Evolutionary conservation across 1,284 basidiomycete species (phyloP).

Genomic region (Chalciporus piperatoides): DNA sequence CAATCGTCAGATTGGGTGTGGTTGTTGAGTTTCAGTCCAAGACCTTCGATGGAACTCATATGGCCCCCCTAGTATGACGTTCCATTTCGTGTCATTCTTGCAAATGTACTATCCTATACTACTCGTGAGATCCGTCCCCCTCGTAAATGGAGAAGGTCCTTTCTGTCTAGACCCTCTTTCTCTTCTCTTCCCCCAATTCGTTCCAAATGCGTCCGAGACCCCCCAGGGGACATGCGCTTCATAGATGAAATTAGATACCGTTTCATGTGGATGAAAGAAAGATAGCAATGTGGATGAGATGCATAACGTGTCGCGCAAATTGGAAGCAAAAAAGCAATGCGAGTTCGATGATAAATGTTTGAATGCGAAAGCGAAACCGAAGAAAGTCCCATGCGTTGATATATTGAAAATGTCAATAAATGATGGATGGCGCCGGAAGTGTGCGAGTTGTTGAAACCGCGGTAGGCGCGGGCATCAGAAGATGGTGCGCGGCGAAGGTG

Average conservation of each 20-base stretch:
- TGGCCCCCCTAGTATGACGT: not conserved
- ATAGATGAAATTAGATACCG: slow-evolving; percentile 34
- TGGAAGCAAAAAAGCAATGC: slow-evolving; percentile 18
- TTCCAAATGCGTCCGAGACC: slow-evolving; percentile 17
- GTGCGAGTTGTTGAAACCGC: slow-evolving; percentile 12
- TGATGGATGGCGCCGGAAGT: slow-evolving; percentile 1
- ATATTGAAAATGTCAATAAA: slow-evolving; percentile 9
- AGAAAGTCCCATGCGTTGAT: slow-evolving; percentile 4
- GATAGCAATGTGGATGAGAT: slow-evolving; percentile 29
- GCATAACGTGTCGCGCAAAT: slow-evolving; percentile 28
- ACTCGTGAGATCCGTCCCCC: slow-evolving; percentile 23
- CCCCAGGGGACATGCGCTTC: slow-evolving; percentile 25
- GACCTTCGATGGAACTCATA: not conserved
- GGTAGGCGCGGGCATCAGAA: slow-evolving; percentile 23
- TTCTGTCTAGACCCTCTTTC: slow-evolving; percentile 13
- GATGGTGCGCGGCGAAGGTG: slow-evolving; percentile 10
- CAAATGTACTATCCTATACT: slow-evolving; percentile 19
- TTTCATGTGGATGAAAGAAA: slow-evolving; percentile 18
- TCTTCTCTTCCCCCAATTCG: slow-evolving; percentile 10
- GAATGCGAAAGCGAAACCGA: slow-evolving; percentile 13
- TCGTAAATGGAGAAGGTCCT: slow-evolving; percentile 13
- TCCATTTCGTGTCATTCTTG: slow-evolving; percentile 29
- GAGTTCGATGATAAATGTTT: slow-evolving; percentile 32
- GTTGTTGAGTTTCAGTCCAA: too few species aligned
- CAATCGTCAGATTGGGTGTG: too few species aligned